Base-by-base conservation (phyloP, 2,329 filamentous ascomycete genomes). In the Fusarium palustre region DNA sequence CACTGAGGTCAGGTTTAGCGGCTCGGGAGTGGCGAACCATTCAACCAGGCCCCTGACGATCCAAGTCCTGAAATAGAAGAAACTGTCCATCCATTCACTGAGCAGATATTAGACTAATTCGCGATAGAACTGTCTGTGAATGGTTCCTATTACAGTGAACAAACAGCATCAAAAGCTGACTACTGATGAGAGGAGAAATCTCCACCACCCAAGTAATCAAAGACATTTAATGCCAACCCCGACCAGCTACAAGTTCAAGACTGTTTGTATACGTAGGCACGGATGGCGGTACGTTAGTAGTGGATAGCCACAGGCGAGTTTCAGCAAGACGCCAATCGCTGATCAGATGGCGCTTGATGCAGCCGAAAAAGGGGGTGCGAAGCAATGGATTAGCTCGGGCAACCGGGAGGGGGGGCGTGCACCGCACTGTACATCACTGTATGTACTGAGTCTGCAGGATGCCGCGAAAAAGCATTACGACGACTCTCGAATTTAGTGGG, bases 401-500 rank as follows among this genome's bases (percentile, higher is more conserved):
- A 22, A 24, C 46, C 13, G 7, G n/a, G 36, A 34, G 22, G 38
- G 22, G 38, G 48, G 54, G 54, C 30, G 68, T 59, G 20, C 43
- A 24, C 36, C 20, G 12, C 36, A 39, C 36, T 39, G 36, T 39
- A 39, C 36, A 39, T 39, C 36, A 22, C n/a, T 39, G 28, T 28
- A 28, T 39, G 28, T 28, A 28, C 12, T 20, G 10, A 12, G 22
- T 25, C 33, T 50, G 13, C 31, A 50, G 13, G 45, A 56, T 34
- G 52, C 45, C 46, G 36, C 20, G 22, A 55, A 56, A 59, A 62
- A 47, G 55, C 59, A 70, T 70, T 70, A 70, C 67, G 68, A 70
- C 68, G 68, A 64, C 66, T 52, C 42, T 48, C 24, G 24, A 41
- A 16, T 61, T 45, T 42, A 56, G 67, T 68, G 68, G 68, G 63